Percentiles rank a stretch among this genome's conserved stretches.
These are phyloP conservation scores for Trichoderma virens DNA, from an alignment of 495 filamentous ascomycete genomes.

Conservation along the genomic window DNA sequence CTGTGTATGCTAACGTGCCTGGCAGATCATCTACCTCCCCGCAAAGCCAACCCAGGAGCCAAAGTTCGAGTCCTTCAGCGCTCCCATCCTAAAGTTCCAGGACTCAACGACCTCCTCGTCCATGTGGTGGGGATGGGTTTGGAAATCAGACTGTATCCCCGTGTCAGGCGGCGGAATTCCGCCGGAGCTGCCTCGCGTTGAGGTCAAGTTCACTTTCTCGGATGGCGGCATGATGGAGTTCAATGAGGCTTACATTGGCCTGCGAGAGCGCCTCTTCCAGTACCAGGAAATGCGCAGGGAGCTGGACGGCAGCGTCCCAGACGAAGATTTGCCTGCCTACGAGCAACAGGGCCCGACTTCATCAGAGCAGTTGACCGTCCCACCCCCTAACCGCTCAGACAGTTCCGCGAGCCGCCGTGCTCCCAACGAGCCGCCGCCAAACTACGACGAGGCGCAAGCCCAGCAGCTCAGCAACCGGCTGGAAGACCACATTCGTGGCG, in stretches of 20 bases:
- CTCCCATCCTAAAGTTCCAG: conserved; percentile 74
- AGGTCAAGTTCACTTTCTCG: conserved; percentile 80
- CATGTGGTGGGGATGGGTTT: conserved; percentile 94
- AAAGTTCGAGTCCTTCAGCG: conserved; percentile 74
- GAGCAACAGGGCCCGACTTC: conserved; percentile 27
- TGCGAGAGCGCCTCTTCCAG: conserved; percentile 75
- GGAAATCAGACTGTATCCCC: conserved; percentile 72
- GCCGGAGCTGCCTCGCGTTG: conserved; percentile 59
- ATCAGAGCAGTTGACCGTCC: conserved; percentile 23
- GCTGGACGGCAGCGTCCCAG: conserved; percentile 46
- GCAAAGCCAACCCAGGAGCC: conserved; percentile 49
- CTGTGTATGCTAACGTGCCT: conserved; percentile 13
- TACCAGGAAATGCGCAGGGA: conserved; percentile 60
- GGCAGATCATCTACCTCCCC: conserved; percentile 83
- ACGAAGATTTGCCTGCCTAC: conserved; percentile 85
- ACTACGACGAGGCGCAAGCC: conserved; percentile 85
- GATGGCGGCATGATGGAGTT: conserved; percentile 95
- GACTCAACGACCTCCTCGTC: conserved; percentile 88
- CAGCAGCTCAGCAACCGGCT: conserved; percentile 54
- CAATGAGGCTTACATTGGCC: conserved; percentile 69
- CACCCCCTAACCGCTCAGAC: conserved; percentile 11
- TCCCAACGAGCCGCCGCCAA: conserved; percentile 79
- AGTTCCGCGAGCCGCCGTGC: conserved; percentile 23
- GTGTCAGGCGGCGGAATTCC: conserved; percentile 81
- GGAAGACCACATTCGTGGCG: conserved; percentile 39